Evolutionary conservation across 768 basidiomycete species (phyloP), one percentile per base, ranked within the genome.

Genomic region (Collybia mongolica): DNA sequence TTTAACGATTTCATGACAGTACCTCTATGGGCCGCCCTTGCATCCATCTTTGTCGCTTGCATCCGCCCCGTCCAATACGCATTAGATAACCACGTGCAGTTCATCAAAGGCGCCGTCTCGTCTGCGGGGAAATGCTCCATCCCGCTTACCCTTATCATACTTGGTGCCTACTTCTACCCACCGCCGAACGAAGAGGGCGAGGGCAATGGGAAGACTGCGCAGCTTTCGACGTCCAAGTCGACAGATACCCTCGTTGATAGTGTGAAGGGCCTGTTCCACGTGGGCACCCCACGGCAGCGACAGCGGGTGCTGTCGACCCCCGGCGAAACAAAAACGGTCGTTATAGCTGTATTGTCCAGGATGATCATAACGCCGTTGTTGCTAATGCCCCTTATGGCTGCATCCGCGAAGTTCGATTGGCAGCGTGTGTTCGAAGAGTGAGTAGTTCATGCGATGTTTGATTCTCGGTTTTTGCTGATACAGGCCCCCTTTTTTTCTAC

Each of bases 151-250:
- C 73, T 97, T 20, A 77, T 98, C 49, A 93, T 97, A 5, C 84
- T 98, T 38, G 95, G 95, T 9, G 93, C 90, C 12, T 98, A 95
- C 73, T 96, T 96, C 69, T 88, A 84, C 64, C 72, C 71, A 0
- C 71, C 75, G 5, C 68, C 70, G 28, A 36, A 46, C 44, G 41
- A 52, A 23, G 46, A 15, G 26, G 35, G 22, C 8, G 44, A n/a
- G 6, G n/a, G 23, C 7, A 14, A 37, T 55, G 22, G 14, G 32
- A 38, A n/a, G 48, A 32, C 9, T 9, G 7, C 32, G 11, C 32
- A 32, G 9, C 32, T 12, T 12, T 39, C 48, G 39, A 44, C 22
- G 20, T 46, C 41, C 26, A 59, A 32, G 32, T 65, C 63, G 43
- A 55, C 67, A 40, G 53, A 60, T 22, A 73, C 73, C 48, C 55